Evolutionary conservation across 768 basidiomycete species (phyloP), one percentile per base, ranked within the genome.

Genomic region (Cystobasidiopsis lactophilus): DNA sequence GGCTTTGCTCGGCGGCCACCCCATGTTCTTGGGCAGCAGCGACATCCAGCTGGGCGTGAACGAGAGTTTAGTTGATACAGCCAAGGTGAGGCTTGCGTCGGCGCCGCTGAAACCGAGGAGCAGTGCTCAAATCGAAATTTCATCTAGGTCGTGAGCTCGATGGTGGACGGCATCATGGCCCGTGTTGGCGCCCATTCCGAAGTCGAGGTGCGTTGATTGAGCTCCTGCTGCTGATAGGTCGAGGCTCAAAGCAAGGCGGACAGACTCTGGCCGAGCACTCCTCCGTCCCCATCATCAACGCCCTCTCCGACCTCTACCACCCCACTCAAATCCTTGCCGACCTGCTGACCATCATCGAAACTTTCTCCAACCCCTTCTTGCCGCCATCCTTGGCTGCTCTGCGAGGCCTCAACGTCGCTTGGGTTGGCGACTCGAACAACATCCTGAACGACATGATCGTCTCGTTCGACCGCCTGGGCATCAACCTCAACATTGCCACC

Each of bases 1-100:
- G 0, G 63, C 71, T 1, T 67, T 85, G 13, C 74, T 98, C 0
- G 91, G 91, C 19, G 93, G 88, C 3, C 77, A 78, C 7, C 78
- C 91, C 0, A 73, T 96, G 59, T 98, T 96, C 66, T 71, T 96
- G 7, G 88, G 89, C 2, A 69, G 68, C 44, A 79, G 81, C 2
- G 93, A 96, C 64, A 89, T 95, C 51, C 93, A 98, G 60, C 72
- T 98, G 21, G 91, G 91, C 44, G 88, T 95, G 40, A 98, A 93
- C 66, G 93, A 98, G 73, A 76, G 72, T 27, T 65, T 77, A 3
- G 71, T 82, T 38, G 93, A 98, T 69, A 77, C 82, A 0, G 80
- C 85, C 13, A 74, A 79, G 24, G 85, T 35, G 33, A 16, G 33
- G 7, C 7, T 7, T 7, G 9, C 9, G 7, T 35, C 9, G 33